phyloP scores from a whole-genome alignment of 352 stramenopile genomes.

The Saprolegnia parasitica region DNA sequence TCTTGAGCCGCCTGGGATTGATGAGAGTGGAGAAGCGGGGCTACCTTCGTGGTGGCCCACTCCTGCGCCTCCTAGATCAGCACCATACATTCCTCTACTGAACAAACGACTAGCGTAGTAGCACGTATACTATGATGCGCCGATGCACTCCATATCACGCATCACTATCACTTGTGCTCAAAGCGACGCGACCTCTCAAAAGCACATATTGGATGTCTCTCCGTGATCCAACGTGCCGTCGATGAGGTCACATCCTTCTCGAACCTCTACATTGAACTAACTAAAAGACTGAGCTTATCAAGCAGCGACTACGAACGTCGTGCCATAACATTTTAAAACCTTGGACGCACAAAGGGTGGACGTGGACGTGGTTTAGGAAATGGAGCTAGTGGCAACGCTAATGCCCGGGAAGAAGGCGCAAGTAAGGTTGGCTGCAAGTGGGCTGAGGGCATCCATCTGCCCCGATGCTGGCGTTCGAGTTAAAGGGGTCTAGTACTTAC shows the following conservation, averaged over 20 bases:
- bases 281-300: neutral
- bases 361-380: too few relatives aligned
- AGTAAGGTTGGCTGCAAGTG: too few relatives aligned
- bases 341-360: too few relatives aligned
- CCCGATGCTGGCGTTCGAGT: too few relatives aligned
- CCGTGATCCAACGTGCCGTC: slow-evolving; percentile 30
- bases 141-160: neutral
- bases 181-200: slow-evolving; percentile 30
- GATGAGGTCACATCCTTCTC: slow-evolving; percentile 27
- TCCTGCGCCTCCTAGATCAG: slow-evolving; percentile 26
- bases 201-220: slow-evolving; percentile 30
- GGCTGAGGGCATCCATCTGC: too few relatives aligned
- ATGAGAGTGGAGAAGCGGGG: slow-evolving; percentile 27
- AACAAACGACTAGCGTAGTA: neutral
- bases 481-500: too few relatives aligned
- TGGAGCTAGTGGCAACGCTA: too few relatives aligned
- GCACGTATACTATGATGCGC: slow-evolving; percentile 30
- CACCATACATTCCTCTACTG: slow-evolving; percentile 18
- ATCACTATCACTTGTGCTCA: slow-evolving; percentile 30
- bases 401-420: too few relatives aligned
- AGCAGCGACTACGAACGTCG: neutral
- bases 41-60: neutral
- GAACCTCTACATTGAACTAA: neutral
- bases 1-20: slow-evolving; percentile 25
- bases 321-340: too few relatives aligned